Evolutionary conservation across 2,329 filamentous ascomycete species (phyloP).

Genomic region (Diatrype stigma): DNA sequence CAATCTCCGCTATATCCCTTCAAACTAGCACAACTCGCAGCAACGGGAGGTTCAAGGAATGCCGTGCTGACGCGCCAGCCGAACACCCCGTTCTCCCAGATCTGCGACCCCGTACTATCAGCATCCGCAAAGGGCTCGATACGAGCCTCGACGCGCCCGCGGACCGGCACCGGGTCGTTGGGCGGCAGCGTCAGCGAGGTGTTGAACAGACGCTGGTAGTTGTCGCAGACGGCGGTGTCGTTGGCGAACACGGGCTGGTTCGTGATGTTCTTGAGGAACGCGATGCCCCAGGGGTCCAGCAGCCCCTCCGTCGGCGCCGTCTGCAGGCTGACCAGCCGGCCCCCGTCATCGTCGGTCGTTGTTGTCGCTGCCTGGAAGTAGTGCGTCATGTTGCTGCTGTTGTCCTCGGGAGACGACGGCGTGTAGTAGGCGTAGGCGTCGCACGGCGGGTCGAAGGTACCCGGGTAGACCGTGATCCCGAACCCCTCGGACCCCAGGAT

Average conservation of each 20-base stretch:
- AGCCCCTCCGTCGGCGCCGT: constrained; percentile 9
- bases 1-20: not conserved
- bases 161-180: constrained; percentile 23
- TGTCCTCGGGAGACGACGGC: not conserved
- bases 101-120: not conserved
- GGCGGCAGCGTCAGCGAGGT: constrained; percentile 34
- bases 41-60: constrained; percentile 19
- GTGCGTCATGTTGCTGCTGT: not conserved
- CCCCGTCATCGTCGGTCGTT: constrained; percentile 10
- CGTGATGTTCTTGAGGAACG: constrained; percentile 46
- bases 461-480: constrained; percentile 38
- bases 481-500: constrained; percentile 42
- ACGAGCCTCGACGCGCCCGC: constrained; percentile 17
- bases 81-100: constrained; percentile 12
- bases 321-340: constrained; percentile 26
- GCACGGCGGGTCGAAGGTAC: constrained; percentile 42
- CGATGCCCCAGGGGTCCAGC: constrained; percentile 31
- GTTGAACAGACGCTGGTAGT: constrained; percentile 41
- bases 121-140: constrained; percentile 21
- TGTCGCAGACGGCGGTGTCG: constrained; percentile 34
- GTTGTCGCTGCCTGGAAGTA: constrained; percentile 17
- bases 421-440: constrained; percentile 37
- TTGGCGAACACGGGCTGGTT: constrained; percentile 49
- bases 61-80: constrained; percentile 20
- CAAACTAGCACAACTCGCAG: not conserved